These are phyloP conservation scores for Eucalyptus fibrosa DNA, from an alignment of 345 rosid species.

Conservation along the genomic window DNA sequence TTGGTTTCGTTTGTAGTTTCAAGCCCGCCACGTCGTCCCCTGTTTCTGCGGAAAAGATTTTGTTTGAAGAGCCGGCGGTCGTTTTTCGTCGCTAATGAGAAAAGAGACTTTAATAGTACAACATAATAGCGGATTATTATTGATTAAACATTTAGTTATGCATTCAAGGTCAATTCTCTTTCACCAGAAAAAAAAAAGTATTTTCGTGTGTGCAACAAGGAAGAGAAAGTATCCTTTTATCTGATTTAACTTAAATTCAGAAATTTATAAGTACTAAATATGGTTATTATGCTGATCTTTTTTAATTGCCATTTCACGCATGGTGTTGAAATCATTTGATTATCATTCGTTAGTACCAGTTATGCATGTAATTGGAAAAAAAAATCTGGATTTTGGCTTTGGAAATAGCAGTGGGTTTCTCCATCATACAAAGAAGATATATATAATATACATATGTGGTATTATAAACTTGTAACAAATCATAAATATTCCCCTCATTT, in stretches of 20 bases:
- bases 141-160: neutral
- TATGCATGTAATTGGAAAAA: neutral
- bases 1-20: neutral
- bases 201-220: neutral
- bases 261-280: neutral
- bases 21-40: neutral
- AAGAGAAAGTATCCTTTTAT: neutral
- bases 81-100: neutral
- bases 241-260: neutral
- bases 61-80: neutral
- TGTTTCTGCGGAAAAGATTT: neutral
- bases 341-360: neutral
- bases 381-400: neutral
- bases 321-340: neutral
- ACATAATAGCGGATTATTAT: neutral
- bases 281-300: neutral
- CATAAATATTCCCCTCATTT: too few relatives aligned
- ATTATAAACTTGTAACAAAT: too few relatives aligned
- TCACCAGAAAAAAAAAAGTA: neutral
- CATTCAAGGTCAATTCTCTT: neutral
- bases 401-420: neutral
- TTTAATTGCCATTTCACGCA: neutral
- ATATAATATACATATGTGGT: too few relatives aligned
- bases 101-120: neutral
- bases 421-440: too few relatives aligned